A percentile compares a stretch with the other conserved stretches of the same genome.
Conservation (phyloP, 306 rosid genomes). For the Dryas drummondii region DNA sequence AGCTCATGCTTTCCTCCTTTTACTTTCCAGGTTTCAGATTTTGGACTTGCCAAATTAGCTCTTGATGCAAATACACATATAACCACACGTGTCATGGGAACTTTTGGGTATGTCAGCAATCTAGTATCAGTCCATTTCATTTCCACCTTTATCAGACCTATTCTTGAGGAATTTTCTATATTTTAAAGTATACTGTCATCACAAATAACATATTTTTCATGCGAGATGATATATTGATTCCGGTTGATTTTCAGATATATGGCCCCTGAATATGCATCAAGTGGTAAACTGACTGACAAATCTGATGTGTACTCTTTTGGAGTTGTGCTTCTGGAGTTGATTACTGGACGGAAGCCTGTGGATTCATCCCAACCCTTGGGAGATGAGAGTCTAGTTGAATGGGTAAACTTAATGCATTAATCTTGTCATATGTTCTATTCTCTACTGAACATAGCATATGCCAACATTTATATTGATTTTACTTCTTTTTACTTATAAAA, state of each 20-base stretch:
- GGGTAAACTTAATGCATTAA: constrained; percentile 53
- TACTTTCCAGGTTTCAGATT: constrained; percentile 76
- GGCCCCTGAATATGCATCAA: constrained; percentile 96
- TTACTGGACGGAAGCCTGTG: constrained; percentile 88
- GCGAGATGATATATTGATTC: constrained; percentile 2
- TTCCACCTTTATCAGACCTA: neutral
- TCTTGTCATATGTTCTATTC: neutral
- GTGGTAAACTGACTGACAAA: constrained; percentile 88
- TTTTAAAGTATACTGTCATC: neutral
- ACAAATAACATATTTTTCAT: neutral
- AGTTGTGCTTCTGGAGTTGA: constrained; percentile 88
- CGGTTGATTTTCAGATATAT: constrained; percentile 55
- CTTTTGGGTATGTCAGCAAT: constrained; percentile 71
- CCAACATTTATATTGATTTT: neutral
- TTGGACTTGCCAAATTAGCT: constrained; percentile 90
- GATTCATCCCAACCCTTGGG: constrained; percentile 80
- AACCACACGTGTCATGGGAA: constrained; percentile 90
- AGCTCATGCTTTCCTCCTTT: constrained; percentile 21
- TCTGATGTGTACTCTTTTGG: constrained; percentile 91
- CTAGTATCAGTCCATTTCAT: neutral
- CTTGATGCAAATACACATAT: constrained; percentile 70
- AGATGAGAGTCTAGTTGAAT: constrained; percentile 89
- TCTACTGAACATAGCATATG: neutral
- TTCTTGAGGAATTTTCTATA: neutral
- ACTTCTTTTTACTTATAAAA: neutral